Evolutionary conservation across 352 stramenopile species (phyloP).

Genomic region (Pythium utonaiense): DNA sequence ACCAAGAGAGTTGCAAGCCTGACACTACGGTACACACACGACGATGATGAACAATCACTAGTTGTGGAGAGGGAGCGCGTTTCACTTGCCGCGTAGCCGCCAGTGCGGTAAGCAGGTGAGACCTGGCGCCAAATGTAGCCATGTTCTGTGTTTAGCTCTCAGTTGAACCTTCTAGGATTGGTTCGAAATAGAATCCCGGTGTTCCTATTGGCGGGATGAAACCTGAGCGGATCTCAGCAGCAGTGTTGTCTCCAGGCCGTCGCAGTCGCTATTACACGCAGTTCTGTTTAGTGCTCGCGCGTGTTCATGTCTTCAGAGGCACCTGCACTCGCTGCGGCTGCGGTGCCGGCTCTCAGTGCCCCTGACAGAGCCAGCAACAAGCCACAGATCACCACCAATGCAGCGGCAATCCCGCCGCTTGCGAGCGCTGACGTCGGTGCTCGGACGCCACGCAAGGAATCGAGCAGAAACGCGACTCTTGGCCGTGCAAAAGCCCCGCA

Average conservation of each 20-base stretch:
- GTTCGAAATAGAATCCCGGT: neutral
- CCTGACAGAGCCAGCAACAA: neutral
- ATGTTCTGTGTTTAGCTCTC: neutral
- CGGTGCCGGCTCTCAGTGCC: neutral
- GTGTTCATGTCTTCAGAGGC: neutral
- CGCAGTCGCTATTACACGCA: neutral
- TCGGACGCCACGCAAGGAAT: constrained; percentile 14
- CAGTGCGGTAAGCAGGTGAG: too few species aligned
- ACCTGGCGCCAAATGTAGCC: neutral
- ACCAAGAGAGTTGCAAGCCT: too few species aligned
- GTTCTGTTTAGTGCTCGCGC: neutral
- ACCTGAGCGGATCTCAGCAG: neutral
- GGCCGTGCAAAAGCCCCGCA: neutral
- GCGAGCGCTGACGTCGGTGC: neutral
- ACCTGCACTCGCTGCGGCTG: too few species aligned
- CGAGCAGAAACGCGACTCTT: neutral
- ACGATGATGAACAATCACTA: too few species aligned
- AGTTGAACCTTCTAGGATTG: neutral
- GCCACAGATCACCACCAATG: constrained; percentile 3
- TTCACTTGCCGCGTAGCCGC: too few species aligned
- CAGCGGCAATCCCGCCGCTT: neutral
- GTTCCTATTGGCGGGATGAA: neutral
- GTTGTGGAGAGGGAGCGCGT: too few species aligned
- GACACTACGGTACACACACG: too few species aligned
- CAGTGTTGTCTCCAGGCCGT: too few species aligned